A percentile compares a stretch with the other conserved stretches of the same genome.
phyloP scores from a whole-genome alignment of 768 basidiomycete species.

The Rhodotorula diobovata region DNA sequence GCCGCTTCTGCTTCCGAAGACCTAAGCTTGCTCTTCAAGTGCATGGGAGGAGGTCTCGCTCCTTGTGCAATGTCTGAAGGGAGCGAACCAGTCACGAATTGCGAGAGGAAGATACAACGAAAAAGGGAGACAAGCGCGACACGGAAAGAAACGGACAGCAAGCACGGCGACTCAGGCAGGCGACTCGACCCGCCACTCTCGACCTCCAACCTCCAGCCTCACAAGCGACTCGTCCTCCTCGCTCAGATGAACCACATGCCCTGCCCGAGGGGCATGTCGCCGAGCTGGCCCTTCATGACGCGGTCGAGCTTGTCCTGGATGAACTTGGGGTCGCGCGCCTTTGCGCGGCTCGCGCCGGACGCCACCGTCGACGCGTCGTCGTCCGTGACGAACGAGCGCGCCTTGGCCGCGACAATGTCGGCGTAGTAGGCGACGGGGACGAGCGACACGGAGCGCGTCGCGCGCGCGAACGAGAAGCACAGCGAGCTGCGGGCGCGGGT shows the following conservation, averaged over 20 bases:
- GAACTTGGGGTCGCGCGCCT: slow-evolving; percentile 1
- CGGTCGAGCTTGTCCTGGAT: slow-evolving; percentile 34
- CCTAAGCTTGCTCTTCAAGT: too few species aligned
- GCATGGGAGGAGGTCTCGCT: too few species aligned
- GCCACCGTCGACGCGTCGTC: slow-evolving; percentile 21
- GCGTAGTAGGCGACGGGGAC: slow-evolving; percentile 36
- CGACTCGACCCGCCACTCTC: too few species aligned
- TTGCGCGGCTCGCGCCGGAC: not conserved
- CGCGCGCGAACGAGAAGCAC: slow-evolving; percentile 40
- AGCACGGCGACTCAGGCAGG: too few species aligned
- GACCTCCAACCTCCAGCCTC: too few species aligned
- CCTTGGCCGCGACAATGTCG: slow-evolving; percentile 35
- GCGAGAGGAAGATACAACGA: too few species aligned
- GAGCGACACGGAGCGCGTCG: slow-evolving; percentile 41
- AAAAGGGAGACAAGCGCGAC: too few species aligned
- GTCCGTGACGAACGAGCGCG: slow-evolving; percentile 29
- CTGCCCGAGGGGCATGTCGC: not conserved
- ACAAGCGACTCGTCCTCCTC: not conserved
- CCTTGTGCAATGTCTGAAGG: too few species aligned
- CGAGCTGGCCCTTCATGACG: not conserved
- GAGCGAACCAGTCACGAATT: too few species aligned
- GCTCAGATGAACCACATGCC: slow-evolving; percentile 19
- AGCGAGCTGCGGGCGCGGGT: slow-evolving; percentile 26
- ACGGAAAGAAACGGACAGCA: too few species aligned
- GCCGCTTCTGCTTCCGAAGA: too few species aligned